Percentiles rank a stretch among this genome's conserved stretches.
These are phyloP conservation scores for Onygena corvina DNA, from an alignment of 2,329 filamentous ascomycete genomes.

Conservation along the genomic window DNA sequence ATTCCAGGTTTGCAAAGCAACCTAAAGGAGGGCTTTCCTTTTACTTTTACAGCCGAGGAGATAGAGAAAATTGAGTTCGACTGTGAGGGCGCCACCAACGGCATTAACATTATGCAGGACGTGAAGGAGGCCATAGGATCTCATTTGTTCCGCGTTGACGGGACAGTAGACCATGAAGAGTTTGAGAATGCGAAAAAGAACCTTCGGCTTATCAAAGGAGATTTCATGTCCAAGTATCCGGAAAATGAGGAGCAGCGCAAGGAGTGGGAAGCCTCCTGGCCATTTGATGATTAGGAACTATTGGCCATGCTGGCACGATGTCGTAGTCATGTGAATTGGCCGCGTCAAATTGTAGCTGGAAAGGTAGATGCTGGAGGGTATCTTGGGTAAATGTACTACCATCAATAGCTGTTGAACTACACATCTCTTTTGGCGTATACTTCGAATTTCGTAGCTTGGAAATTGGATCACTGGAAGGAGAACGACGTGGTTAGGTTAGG, in stretches of 20 bases:
- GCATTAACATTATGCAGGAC: constrained; percentile 6
- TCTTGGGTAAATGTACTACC: too few relatives aligned
- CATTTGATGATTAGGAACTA: constrained; percentile 10
- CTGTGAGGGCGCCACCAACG: not conserved
- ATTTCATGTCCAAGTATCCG: constrained; percentile 7
- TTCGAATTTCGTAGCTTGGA: too few relatives aligned
- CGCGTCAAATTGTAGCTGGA: not conserved
- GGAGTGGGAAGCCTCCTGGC: constrained; percentile 9
- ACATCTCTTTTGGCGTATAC: too few relatives aligned
- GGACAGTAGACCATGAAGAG: constrained; percentile 9
- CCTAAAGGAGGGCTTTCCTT: constrained; percentile 3
- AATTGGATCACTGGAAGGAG: too few relatives aligned
- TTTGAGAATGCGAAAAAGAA: constrained; percentile 7
- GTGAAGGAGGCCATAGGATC: constrained; percentile 3
- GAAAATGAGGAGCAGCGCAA: not conserved
- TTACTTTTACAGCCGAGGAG: constrained; percentile 7
- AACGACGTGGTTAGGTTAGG: not conserved
- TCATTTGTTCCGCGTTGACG: constrained; percentile 10
- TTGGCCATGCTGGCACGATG: not conserved
- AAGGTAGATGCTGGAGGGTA: too few relatives aligned
- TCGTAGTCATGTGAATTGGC: not conserved
- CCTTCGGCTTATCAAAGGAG: constrained; percentile 5
- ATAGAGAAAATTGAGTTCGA: constrained; percentile 8
- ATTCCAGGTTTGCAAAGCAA: not conserved
- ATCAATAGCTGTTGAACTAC: not conserved